These are phyloP conservation scores for Cercospora canescens DNA, from an alignment of 2,329 filamentous ascomycete species.

Conservation along the genomic window DNA sequence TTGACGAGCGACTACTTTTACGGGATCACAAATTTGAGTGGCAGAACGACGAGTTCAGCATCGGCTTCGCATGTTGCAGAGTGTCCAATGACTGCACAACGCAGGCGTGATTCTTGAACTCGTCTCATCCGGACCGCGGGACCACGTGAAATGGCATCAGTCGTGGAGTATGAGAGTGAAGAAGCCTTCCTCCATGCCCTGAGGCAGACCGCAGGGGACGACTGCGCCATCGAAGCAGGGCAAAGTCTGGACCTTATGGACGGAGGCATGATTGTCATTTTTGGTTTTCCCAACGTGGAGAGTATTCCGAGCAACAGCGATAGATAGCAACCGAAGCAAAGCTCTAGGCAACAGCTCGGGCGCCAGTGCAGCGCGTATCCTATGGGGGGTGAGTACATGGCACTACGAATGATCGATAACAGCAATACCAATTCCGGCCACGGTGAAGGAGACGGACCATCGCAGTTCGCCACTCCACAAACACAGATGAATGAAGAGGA, in stretches of 20 bases:
- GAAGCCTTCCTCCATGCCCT: not conserved
- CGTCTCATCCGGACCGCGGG: not conserved
- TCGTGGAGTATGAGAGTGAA: not conserved
- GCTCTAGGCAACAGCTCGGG: not conserved
- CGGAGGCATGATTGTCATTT: not conserved
- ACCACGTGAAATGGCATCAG: not conserved
- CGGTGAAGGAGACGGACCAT: not conserved
- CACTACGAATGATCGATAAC: not conserved
- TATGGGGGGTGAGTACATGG: not conserved
- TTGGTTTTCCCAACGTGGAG: not conserved
- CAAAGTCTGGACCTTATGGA: not conserved
- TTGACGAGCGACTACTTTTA: not conserved
- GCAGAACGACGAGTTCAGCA: not conserved
- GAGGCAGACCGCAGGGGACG: not conserved
- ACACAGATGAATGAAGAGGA: not conserved
- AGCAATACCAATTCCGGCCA: not conserved
- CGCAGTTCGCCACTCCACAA: not conserved
- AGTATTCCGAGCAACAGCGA: not conserved
- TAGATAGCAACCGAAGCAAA: not conserved
- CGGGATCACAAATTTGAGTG: not conserved
- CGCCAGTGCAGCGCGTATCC: not conserved
- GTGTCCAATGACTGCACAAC: not conserved
- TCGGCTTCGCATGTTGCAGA: not conserved
- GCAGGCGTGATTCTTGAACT: not conserved
- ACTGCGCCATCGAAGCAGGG: not conserved